A percentile compares a stretch with the other conserved stretches of the same genome.
These are phyloP conservation scores for Pleurotus salmoneostramineus DNA, from an alignment of 768 basidiomycete genomes.

Conservation along the genomic window DNA sequence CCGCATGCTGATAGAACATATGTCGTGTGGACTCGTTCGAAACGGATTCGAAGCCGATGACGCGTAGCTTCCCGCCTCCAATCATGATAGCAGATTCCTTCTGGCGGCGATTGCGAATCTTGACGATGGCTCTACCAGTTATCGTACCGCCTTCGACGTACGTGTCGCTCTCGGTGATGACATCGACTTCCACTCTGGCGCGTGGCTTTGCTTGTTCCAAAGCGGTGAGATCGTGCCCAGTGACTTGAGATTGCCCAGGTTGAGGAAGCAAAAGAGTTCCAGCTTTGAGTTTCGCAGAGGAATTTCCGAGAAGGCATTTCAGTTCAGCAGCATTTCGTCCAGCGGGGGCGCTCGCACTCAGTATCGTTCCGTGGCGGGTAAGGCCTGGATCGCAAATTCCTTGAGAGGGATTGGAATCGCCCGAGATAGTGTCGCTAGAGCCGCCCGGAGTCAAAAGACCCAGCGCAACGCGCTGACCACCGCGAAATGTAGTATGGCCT, in stretches of 20 bases:
- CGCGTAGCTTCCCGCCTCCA: slow-evolving; percentile 71
- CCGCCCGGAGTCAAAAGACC: slow-evolving; percentile 26
- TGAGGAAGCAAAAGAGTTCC: slow-evolving; percentile 42
- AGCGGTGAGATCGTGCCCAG: slow-evolving; percentile 25
- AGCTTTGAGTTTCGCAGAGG: slow-evolving; percentile 49
- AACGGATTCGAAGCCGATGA: slow-evolving; percentile 82
- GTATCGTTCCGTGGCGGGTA: slow-evolving; percentile 47
- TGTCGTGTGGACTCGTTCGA: slow-evolving; percentile 55
- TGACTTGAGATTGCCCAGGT: slow-evolving; percentile 15
- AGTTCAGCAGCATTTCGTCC: slow-evolving; percentile 53
- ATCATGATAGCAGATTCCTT: slow-evolving; percentile 60
- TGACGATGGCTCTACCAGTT: slow-evolving; percentile 65
- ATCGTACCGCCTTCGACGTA: slow-evolving; percentile 79
- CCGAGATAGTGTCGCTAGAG: slow-evolving; percentile 9
- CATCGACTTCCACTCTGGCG: slow-evolving; percentile 79
- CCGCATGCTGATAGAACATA: slow-evolving; percentile 79
- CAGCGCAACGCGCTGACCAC: slow-evolving; percentile 35
- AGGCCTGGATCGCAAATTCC: slow-evolving; percentile 17
- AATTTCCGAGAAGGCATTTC: slow-evolving; percentile 59
- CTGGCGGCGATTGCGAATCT: slow-evolving; percentile 50
- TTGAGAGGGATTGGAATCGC: neutral
- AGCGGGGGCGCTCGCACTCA: slow-evolving; percentile 46
- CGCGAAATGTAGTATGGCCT: slow-evolving; percentile 29
- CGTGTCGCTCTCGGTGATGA: slow-evolving; percentile 68
- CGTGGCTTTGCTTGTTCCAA: slow-evolving; percentile 72